A percentile compares a stretch with the other conserved stretches of the same genome.
Evolutionary conservation across 1,284 basidiomycete genomes (phyloP).

Genomic region (Cutaneotrichosporon cavernicola): DNA sequence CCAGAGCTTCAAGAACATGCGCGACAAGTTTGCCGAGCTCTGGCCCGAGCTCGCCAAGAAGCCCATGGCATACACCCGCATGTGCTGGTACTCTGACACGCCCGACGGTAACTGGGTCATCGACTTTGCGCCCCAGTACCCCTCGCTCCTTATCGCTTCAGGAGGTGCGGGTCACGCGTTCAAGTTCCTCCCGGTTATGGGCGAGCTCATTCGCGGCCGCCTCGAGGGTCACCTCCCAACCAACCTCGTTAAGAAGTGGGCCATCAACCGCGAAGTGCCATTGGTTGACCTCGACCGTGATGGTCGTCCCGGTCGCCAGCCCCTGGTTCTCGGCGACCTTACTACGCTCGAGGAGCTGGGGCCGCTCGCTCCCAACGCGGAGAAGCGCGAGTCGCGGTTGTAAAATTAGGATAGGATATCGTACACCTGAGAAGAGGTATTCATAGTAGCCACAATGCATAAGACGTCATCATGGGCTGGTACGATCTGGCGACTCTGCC

Average conservation of each 20-base stretch:
- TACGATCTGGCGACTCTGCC: neutral
- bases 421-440: neutral
- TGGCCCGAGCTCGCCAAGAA: conserved; percentile 72
- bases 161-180: conserved; percentile 78
- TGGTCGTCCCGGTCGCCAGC: conserved; percentile 3
- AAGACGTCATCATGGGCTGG: neutral
- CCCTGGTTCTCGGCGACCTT: conserved; percentile 4
- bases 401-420: neutral
- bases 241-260: conserved; percentile 57
- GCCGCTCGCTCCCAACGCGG: neutral
- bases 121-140: conserved; percentile 62
- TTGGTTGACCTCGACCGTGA: neutral
- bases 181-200: conserved; percentile 69
- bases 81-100: conserved; percentile 69
- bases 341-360: conserved; percentile 56
- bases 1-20: conserved; percentile 57
- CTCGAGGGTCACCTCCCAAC: conserved; percentile 64
- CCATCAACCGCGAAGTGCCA: conserved; percentile 11
- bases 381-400: conserved; percentile 1
- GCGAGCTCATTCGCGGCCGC: conserved; percentile 65
- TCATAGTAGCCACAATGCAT: neutral
- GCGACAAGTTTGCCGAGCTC: conserved; percentile 59
- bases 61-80: conserved; percentile 65
- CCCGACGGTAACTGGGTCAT: conserved; percentile 75
- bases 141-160: conserved; percentile 67